Evolutionary conservation across 495 filamentous ascomycete genomes (phyloP).

Genomic region (Elasticomyces elasticus): DNA sequence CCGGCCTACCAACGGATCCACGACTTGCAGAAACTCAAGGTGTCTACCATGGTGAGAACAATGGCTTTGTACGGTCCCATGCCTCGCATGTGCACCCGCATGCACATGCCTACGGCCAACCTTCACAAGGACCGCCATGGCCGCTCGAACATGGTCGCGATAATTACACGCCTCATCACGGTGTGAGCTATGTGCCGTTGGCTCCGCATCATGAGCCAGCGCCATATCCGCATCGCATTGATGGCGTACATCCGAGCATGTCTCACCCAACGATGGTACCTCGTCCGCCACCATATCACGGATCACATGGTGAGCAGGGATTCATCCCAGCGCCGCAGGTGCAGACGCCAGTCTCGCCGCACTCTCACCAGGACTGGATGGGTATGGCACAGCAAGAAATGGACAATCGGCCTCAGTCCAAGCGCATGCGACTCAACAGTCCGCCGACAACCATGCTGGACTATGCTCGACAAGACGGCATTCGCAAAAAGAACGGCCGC

Average conservation of each 20-base stretch:
- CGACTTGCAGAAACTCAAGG: constrained; percentile 14
- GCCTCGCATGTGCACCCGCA: constrained; percentile 27
- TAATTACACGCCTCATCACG: constrained; percentile 35
- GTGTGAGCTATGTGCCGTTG: constrained; percentile 28
- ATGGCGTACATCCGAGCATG: constrained; percentile 20
- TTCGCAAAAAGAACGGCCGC: constrained; percentile 98
- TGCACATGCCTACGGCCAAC: constrained; percentile 34
- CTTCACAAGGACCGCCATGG: constrained; percentile 26
- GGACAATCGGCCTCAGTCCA: constrained; percentile 53
- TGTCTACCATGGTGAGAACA: constrained; percentile 36
- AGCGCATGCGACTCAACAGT: constrained; percentile 59
- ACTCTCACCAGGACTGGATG: constrained; percentile 55
- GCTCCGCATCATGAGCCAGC: constrained; percentile 30
- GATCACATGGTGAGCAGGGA: constrained; percentile 1
- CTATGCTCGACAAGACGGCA: constrained; percentile 68
- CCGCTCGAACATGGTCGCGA: constrained; percentile 31
- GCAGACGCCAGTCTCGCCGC: constrained; percentile 49
- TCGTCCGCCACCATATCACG: constrained; percentile 23
- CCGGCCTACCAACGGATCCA: constrained; percentile 25
- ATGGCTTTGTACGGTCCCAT: constrained; percentile 38
- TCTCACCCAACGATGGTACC: constrained; percentile 26
- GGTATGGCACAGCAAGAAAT: constrained; percentile 35
- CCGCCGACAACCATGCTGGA: constrained; percentile 73
- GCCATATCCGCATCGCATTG: constrained; percentile 37
- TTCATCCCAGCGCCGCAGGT: constrained; percentile 26